Percentiles rank a stretch among this genome's conserved stretches.
These are phyloP conservation scores for Artemisia tridentata DNA, from an alignment of 129 eudicot species.

Conservation along the genomic window DNA sequence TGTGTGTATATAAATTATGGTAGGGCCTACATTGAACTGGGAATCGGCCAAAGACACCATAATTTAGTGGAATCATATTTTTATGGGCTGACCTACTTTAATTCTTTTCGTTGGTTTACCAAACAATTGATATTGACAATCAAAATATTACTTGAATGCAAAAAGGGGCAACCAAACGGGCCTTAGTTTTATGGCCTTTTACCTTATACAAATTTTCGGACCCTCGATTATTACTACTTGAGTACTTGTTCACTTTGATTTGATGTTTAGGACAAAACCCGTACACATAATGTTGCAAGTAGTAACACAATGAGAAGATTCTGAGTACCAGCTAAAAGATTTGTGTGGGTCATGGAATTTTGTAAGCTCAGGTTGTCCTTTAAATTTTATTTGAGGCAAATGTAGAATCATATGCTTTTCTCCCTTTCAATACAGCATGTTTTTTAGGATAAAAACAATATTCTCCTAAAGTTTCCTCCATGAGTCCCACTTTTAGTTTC, in stretches of 20 bases:
- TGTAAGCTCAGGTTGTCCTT: conserved; percentile 24
- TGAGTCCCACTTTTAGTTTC: conserved; percentile 6
- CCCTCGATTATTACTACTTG: background rate
- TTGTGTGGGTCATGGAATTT: conserved; percentile 40
- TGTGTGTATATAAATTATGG: too few relatives aligned
- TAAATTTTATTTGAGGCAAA: conserved; percentile 20
- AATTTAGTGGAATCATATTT: too few relatives aligned
- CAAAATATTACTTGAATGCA: too few relatives aligned
- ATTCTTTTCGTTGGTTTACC: too few relatives aligned
- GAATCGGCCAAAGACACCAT: too few relatives aligned
- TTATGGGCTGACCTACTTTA: too few relatives aligned
- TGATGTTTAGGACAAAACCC: conserved; percentile 2
- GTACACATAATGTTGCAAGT: conserved; percentile 12
- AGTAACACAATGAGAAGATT: conserved; percentile 27
- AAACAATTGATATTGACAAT: too few relatives aligned
- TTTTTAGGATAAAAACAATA: conserved; percentile 14
- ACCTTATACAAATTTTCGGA: too few relatives aligned
- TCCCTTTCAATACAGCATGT: conserved; percentile 8
- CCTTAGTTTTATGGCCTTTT: too few relatives aligned
- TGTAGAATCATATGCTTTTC: conserved; percentile 23
- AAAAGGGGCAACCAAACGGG: too few relatives aligned
- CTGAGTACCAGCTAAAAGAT: conserved; percentile 25
- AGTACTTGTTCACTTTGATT: background rate
- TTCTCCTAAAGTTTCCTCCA: conserved; percentile 9
- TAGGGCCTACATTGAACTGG: too few relatives aligned